Base-by-base conservation (phyloP, 2,329 filamentous ascomycete genomes). In the Aspergillus texensis region DNA sequence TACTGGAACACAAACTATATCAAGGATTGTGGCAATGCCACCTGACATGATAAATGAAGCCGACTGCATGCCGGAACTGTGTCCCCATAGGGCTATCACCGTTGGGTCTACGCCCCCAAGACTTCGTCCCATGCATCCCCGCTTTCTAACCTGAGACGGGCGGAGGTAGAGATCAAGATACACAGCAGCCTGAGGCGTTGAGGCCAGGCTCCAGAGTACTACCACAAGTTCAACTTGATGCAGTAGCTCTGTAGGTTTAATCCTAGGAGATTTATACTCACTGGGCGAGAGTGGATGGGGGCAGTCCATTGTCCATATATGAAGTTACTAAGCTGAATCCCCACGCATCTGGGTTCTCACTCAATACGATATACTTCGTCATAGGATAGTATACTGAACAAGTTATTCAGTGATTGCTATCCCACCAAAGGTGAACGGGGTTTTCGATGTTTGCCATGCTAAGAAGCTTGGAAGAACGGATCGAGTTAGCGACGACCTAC, bases 61-160 rank as follows among this genome's bases (percentile, higher is more conserved):
- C 57, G 32, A 54, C 43, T 28, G n/a, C 46, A 36, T 30, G 57
- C 43, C 45, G 48, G 46, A 45, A 34, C 34, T 50, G 55, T 39
- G 21, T 26, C 21, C 24, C 58, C 21, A 54, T 50, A 46, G 55
- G 26, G 39, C 60, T 62, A 41, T 43, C 56, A 36, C 39, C 55
- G 30, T 57, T 43, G 48, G 9, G 48, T 36, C 9, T 60, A 48
- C 48, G 28, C 26, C 48, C 45, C n/a, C 24, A 46, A 41, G 48
- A 54, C 30, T 26, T 46, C 24, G 26, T 28, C 26, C 39, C 48
- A 50, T 45, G 39, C 43, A 58, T 61, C 60, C 60, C 55, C 60
- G 46, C 60, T 58, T 43, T 53, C 34, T 52, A 58, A 50, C 46
- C 56, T 55, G 57, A 53, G 48, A 55, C 56, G 41, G 50, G 56